A percentile compares a stretch with the other conserved stretches of the same genome.
Evolutionary conservation across 768 basidiomycete species (phyloP).

Genomic region (Termitomyces sp.): DNA sequence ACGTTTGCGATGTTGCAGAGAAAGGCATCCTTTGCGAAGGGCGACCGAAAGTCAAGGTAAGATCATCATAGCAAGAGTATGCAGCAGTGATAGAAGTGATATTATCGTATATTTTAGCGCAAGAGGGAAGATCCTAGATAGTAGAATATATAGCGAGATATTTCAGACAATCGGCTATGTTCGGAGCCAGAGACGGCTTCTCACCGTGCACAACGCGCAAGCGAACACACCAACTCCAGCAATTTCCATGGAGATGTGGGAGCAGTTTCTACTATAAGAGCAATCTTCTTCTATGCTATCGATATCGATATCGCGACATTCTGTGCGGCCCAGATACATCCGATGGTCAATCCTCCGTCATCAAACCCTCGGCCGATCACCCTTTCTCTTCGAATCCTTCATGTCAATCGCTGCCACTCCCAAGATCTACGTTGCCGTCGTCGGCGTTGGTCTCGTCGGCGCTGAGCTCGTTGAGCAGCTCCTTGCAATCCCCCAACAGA

Average conservation of each 20-base stretch:
- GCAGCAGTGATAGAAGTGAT: no score
- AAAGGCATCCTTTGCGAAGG: no score
- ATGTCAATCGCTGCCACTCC: slow-evolving; percentile 13
- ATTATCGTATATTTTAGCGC: no score
- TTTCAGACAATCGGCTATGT: no score
- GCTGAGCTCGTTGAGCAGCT: slow-evolving; percentile 82
- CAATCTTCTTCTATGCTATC: slow-evolving; percentile 8
- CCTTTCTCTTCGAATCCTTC: slow-evolving; percentile 4
- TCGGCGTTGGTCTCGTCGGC: slow-evolving; percentile 94
- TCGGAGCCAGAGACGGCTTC: background rate
- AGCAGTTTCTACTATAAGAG: background rate
- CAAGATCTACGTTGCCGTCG: slow-evolving; percentile 60
- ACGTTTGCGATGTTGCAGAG: no score
- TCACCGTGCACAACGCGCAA: background rate
- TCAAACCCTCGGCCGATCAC: slow-evolving; percentile 7
- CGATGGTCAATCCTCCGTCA: slow-evolving; percentile 1
- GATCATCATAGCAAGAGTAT: no score
- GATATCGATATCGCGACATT: slow-evolving; percentile 10
- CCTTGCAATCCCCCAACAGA: slow-evolving; percentile 51
- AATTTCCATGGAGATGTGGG: background rate
- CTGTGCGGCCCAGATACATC: slow-evolving; percentile 3
- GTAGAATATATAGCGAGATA: no score
- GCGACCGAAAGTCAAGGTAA: no score
- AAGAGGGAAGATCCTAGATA: no score
- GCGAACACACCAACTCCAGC: background rate